phyloP scores from a whole-genome alignment of 179 eudicot species.

The Silene coronaria region DNA sequence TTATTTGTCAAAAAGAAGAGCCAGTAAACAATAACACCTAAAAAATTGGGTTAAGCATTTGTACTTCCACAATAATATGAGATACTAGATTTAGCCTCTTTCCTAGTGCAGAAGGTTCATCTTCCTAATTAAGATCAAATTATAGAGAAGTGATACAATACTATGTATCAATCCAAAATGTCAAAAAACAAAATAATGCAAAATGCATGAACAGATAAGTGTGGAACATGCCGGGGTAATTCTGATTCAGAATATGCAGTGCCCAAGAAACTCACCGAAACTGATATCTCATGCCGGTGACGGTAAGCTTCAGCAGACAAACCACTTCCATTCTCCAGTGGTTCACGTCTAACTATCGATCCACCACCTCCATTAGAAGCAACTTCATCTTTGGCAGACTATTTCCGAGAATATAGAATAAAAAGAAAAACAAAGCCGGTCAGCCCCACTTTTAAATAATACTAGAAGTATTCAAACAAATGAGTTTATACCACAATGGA shows the following conservation, averaged over 20 bases:
- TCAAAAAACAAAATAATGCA: no score
- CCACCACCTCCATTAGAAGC: slow-evolving; percentile 40
- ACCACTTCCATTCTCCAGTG: slow-evolving; percentile 37
- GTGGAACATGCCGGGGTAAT: not conserved
- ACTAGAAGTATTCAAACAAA: no score
- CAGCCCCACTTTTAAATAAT: not conserved
- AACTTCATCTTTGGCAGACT: slow-evolving; percentile 43
- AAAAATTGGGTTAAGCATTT: no score
- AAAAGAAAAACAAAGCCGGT: not conserved
- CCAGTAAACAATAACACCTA: no score
- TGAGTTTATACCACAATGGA: no score
- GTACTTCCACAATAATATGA: no score
- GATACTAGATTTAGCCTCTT: no score
- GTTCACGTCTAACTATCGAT: slow-evolving; percentile 26
- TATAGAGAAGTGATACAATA: no score
- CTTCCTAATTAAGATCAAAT: no score
- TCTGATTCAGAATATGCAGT: not conserved
- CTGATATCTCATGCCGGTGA: slow-evolving; percentile 71
- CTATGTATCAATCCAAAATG: not conserved
- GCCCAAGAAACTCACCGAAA: slow-evolving; percentile 44
- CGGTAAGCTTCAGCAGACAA: slow-evolving; percentile 76
- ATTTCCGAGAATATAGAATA: not conserved
- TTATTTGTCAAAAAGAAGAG: no score
- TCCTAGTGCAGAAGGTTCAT: no score
- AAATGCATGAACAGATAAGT: not conserved